Percentiles rank a stretch among this genome's conserved stretches.
Conservation (phyloP, 176 grass and related monocot genomes). For the Chloris gayana region DNA sequence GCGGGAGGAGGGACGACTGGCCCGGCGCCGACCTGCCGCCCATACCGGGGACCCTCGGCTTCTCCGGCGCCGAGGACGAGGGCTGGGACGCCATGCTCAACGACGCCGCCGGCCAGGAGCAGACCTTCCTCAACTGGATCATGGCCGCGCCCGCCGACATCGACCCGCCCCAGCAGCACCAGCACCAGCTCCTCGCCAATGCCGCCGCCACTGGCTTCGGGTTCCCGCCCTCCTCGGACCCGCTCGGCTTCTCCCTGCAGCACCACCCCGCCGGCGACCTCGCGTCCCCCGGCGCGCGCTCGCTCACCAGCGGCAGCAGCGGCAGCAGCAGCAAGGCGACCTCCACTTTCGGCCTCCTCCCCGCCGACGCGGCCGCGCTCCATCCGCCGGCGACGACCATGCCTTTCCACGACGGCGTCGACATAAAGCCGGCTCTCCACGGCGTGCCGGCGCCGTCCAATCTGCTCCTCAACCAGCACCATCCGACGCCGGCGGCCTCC, state of each 20-base stretch:
- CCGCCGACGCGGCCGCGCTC: not conserved
- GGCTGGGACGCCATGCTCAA: slow-evolving; percentile 68
- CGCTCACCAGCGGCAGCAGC: slow-evolving; percentile 34
- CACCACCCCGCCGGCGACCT: slow-evolving; percentile 29
- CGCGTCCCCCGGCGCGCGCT: slow-evolving; percentile 25
- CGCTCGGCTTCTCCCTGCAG: slow-evolving; percentile 43
- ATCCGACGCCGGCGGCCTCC: slow-evolving; percentile 30
- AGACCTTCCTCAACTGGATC: slow-evolving; percentile 80
- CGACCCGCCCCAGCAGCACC: slow-evolving; percentile 23
- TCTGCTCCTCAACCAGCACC: slow-evolving; percentile 39
- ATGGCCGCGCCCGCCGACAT: slow-evolving; percentile 50
- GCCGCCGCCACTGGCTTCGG: slow-evolving; percentile 32
- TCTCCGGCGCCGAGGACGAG: slow-evolving; percentile 35
- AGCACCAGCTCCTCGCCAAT: slow-evolving; percentile 36
- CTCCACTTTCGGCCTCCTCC: slow-evolving; percentile 3
- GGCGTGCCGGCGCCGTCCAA: slow-evolving; percentile 35
- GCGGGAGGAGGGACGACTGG: slow-evolving; percentile 54
- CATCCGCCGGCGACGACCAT: slow-evolving; percentile 24
- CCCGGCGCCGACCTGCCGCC: slow-evolving; percentile 50
- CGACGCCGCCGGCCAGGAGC: slow-evolving; percentile 50
- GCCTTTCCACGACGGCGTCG: slow-evolving; percentile 36
- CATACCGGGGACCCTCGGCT: slow-evolving; percentile 46
- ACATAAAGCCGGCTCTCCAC: slow-evolving; percentile 33
- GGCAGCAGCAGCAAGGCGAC: slow-evolving; percentile 36
- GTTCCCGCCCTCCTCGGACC: slow-evolving; percentile 43